phyloP scores from a whole-genome alignment of 2,329 filamentous ascomycete genomes.

The Ambrosiella beaveri region DNA sequence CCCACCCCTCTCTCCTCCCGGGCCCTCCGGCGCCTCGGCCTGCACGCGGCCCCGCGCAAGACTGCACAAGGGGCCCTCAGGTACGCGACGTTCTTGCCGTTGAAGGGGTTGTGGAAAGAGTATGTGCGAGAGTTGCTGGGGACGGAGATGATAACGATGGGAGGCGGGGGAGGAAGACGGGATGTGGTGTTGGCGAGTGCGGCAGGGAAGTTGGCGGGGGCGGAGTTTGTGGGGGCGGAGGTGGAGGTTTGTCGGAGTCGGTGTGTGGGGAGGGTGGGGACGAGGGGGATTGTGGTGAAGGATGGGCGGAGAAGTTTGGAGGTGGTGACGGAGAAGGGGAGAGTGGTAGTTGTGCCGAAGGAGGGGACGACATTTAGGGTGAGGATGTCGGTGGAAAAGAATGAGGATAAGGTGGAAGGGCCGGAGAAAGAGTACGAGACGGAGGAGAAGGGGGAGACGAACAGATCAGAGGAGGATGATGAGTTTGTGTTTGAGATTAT shows the following conservation, averaged over 20 bases:
- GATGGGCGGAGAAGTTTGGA: constrained; percentile 80
- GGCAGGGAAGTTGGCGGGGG: constrained; percentile 62
- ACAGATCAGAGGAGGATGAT: background rate
- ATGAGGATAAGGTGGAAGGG: constrained; percentile 1
- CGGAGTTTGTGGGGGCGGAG: constrained; percentile 79
- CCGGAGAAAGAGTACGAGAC: constrained; percentile 4
- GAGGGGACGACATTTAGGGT: constrained; percentile 76
- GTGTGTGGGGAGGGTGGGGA: constrained; percentile 66
- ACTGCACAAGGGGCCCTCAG: constrained; percentile 11
- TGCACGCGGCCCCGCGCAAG: constrained; percentile 42
- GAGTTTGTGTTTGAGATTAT: constrained; percentile 64
- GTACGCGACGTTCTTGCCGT: constrained; percentile 58
- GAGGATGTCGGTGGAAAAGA: constrained; percentile 34
- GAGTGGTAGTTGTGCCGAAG: constrained; percentile 69
- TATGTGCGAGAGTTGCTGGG: constrained; percentile 68
- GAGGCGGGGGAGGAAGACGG: constrained; percentile 21
- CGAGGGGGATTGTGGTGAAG: constrained; percentile 72
- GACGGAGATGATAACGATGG: constrained; percentile 34
- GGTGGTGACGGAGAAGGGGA: constrained; percentile 54
- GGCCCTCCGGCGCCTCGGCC: constrained; percentile 52
- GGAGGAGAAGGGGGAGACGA: background rate
- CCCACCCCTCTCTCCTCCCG: constrained; percentile 60
- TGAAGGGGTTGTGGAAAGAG: constrained; percentile 64
- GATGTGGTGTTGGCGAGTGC: constrained; percentile 38
- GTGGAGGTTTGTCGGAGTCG: constrained; percentile 67